Base-by-base conservation (phyloP, 441 rosid species). In the Hypseocharis bilobata region DNA sequence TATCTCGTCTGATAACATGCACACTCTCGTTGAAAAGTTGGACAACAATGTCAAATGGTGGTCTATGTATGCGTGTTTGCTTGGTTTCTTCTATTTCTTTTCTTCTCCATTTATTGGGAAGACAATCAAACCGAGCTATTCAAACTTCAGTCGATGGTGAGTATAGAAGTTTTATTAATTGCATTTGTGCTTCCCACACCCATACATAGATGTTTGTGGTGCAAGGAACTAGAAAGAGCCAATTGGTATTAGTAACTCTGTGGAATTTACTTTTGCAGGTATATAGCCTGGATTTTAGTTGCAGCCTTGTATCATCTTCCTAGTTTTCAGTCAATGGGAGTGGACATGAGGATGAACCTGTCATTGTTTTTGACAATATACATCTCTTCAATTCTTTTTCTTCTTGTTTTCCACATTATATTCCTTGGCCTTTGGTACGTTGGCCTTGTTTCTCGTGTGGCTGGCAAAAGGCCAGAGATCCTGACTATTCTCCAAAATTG, bases 231-330 rank as follows among this genome's bases (percentile, higher is more conserved):
- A 60, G 66, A 54, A 54, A 64, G 32, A 19, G 27, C 60, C 45
- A 26, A 22, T 36, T 6, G 47, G 57, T 59, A 52, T 20, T 28
- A 36, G 42, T 69, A 55, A 65, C 51, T 28, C 64, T 44, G 8
- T 65, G 63, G 45, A 30, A 47, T 65, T 40, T 58, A 4, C 28
- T 72, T 69, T 19, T 74, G 77, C 78, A 93, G 98, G 98, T 93
- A 93, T 78, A 86, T 91, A 62, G 92, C 85, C 61, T 93, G 99
- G 99, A 91, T 93, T 85, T 87, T 88, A 77, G 85, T 93, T 74
- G 99, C 99, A 42, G 95, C 99, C 77, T 38, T 93, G 77, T 93
- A 93, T 77, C 99, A 93, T 80, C 96, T 93, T 71, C 99, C 99
- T 64, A 93, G 96, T 80, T 91, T 93, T 78, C 97, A 86, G 82